Evolutionary conservation across 2,329 filamentous ascomycete species (phyloP).

Genomic region (Dactylonectria macrodidyma): DNA sequence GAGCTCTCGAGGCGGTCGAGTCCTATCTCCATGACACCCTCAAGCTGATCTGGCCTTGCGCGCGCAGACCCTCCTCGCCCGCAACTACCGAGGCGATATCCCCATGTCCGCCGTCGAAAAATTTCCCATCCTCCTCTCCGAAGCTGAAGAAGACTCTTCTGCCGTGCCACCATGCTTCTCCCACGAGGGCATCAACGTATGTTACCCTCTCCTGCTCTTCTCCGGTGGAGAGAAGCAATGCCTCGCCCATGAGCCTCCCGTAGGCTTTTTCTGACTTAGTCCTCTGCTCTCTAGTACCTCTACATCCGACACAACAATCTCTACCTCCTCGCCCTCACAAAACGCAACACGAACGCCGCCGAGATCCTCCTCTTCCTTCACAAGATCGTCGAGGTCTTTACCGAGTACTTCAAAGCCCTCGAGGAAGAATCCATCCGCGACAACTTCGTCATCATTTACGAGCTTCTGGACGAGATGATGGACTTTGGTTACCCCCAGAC

Average conservation of each 20-base stretch:
- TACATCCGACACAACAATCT: slow-evolving; percentile 99
- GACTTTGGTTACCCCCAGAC: slow-evolving; percentile 99
- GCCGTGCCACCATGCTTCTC: slow-evolving; percentile 98
- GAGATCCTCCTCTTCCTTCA: slow-evolving; percentile 98
- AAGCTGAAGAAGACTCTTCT: slow-evolving; percentile 99
- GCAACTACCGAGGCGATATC: slow-evolving; percentile 98
- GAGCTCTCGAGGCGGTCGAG: slow-evolving; percentile 13
- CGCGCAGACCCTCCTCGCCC: slow-evolving; percentile 91
- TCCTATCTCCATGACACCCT: slow-evolving; percentile 1
- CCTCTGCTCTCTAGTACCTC: slow-evolving; percentile 77
- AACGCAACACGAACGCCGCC: slow-evolving; percentile 98
- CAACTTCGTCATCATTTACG: slow-evolving; percentile 99
- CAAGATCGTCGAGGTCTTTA: slow-evolving; percentile 98
- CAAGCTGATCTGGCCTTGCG: slow-evolving; percentile 43
- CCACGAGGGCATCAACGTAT: slow-evolving; percentile 96
- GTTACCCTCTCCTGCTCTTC: slow-evolving; percentile 51
- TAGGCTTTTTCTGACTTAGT: slow-evolving; percentile 33
- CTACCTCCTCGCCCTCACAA: slow-evolving; percentile 96
- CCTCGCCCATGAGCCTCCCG: neutral
- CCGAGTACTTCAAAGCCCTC: slow-evolving; percentile 99
- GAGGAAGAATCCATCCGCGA: slow-evolving; percentile 99
- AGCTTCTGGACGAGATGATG: slow-evolving; percentile 99
- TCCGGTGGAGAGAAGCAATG: neutral
- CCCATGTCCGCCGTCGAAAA: slow-evolving; percentile 99
- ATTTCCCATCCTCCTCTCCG: slow-evolving; percentile 94